Evolutionary conservation across 2,329 filamentous ascomycete species (phyloP).

Genomic region (Alternaria sp.): DNA sequence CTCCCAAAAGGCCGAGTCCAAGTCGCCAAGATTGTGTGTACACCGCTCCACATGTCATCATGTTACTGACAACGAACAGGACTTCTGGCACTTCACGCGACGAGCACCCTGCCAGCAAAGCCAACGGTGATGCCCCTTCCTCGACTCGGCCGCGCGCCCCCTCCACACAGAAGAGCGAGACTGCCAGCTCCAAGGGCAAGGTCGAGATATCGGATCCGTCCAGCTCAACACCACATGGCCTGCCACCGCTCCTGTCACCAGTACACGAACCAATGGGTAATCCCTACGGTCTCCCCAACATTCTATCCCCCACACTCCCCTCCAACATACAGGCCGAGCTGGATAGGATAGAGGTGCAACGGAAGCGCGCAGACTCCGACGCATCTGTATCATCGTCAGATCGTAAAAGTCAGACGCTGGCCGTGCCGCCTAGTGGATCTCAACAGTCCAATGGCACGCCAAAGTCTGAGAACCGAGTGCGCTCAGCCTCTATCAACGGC

Average conservation of each 20-base stretch:
- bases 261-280: conserved; percentile 54
- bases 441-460: conserved; percentile 29
- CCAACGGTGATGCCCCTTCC: conserved; percentile 20
- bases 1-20: conserved; percentile 24
- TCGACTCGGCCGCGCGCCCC: conserved; percentile 24
- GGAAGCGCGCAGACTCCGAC: conserved; percentile 46
- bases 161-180: conserved; percentile 49
- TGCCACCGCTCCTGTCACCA: conserved; percentile 50
- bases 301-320: conserved; percentile 67
- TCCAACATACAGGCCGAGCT: conserved; percentile 64
- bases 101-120: conserved; percentile 27
- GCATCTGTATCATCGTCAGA: conserved; percentile 47
- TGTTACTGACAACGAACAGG: conserved; percentile 31
- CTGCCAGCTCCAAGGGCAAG: conserved; percentile 46
- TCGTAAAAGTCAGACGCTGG: conserved; percentile 36
- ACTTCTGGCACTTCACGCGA: conserved; percentile 24
- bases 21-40: conserved; percentile 32
- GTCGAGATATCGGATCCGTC: conserved; percentile 40
- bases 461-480: conserved; percentile 35
- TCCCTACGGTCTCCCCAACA: conserved; percentile 56
- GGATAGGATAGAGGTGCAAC: conserved; percentile 51
- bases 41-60: not conserved
- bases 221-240: conserved; percentile 47
- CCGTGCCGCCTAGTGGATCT: conserved; percentile 27
- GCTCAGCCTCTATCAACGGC: conserved; percentile 37